Percentiles rank a stretch among this genome's conserved stretches.
phyloP scores from a whole-genome alignment of 176 grass and related monocot genomes.

The Bolboschoenus planiculmis region DNA sequence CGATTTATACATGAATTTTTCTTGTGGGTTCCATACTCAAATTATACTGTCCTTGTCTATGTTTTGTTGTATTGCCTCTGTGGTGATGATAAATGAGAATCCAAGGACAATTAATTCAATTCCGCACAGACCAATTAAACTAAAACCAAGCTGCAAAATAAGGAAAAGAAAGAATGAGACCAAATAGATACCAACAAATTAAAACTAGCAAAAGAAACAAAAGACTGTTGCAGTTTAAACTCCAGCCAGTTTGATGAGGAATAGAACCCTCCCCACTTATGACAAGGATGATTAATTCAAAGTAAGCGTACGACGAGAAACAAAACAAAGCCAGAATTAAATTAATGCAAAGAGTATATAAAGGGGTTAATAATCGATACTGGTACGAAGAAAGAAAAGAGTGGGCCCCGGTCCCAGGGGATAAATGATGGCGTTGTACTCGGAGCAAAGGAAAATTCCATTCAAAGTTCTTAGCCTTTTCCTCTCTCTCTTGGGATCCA shows the following conservation, averaged over 20 bases:
- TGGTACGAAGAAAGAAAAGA: neutral
- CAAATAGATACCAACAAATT: conserved; percentile 1
- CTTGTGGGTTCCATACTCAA: too few relatives aligned
- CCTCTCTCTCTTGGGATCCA: neutral
- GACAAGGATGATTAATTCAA: neutral
- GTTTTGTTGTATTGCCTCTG: too few relatives aligned
- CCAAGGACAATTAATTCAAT: neutral
- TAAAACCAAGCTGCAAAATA: neutral
- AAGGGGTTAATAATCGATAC: neutral
- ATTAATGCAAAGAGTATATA: neutral
- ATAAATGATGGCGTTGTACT: conserved; percentile 18
- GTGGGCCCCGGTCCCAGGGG: neutral
- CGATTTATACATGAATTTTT: too few relatives aligned
- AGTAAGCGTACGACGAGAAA: neutral
- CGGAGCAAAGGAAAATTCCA: conserved; percentile 11
- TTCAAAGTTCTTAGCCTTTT: conserved; percentile 6
- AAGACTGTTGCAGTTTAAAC: neutral
- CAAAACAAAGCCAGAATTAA: neutral
- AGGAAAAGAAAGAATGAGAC: neutral
- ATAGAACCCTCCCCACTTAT: neutral
- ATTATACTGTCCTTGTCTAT: too few relatives aligned
- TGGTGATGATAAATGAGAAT: neutral
- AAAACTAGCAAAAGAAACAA: neutral
- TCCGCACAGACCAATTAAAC: neutral
- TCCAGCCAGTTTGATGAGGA: neutral